phyloP scores from a whole-genome alignment of 768 basidiomycete species.

The Suillus tomentosus region DNA sequence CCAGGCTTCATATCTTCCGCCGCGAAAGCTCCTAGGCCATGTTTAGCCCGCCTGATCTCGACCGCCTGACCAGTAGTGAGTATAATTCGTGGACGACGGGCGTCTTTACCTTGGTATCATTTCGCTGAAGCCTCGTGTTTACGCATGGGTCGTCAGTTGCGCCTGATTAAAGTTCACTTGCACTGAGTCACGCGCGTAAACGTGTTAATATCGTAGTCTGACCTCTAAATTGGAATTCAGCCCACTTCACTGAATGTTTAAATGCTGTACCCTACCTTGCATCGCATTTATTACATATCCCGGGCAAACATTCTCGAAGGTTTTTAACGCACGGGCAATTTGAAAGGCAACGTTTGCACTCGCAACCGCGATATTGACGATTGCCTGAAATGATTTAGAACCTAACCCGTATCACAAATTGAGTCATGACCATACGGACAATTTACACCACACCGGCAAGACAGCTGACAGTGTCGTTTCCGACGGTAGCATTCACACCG shows the following conservation, averaged over 20 bases:
- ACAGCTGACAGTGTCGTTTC: constrained; percentile 46
- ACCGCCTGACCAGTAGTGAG: constrained; percentile 30
- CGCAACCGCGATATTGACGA: constrained; percentile 45
- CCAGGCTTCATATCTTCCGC: constrained; percentile 20
- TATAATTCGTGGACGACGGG: not conserved
- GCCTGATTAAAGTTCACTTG: constrained; percentile 20
- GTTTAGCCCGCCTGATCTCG: constrained; percentile 35
- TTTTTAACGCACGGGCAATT: constrained; percentile 40
- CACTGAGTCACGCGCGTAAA: not conserved
- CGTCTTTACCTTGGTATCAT: constrained; percentile 22
- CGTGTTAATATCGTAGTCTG: not conserved
- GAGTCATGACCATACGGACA: constrained; percentile 35
- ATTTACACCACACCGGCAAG: constrained; percentile 46
- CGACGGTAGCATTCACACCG: constrained; percentile 43
- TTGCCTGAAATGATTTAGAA: constrained; percentile 35
- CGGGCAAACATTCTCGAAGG: constrained; percentile 54
- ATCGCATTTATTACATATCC: constrained; percentile 47
- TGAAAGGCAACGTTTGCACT: constrained; percentile 31
- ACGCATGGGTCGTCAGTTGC: constrained; percentile 21
- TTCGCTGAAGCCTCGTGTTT: constrained; percentile 33
- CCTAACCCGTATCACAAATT: constrained; percentile 18
- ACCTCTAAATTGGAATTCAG: constrained; percentile 24
- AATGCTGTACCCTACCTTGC: constrained; percentile 36
- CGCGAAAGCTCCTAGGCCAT: constrained; percentile 52
- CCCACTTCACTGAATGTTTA: not conserved